These are phyloP conservation scores for Pichiaceae sp. DNA, from an alignment of 1,139 yeast species.

Conservation along the genomic window DNA sequence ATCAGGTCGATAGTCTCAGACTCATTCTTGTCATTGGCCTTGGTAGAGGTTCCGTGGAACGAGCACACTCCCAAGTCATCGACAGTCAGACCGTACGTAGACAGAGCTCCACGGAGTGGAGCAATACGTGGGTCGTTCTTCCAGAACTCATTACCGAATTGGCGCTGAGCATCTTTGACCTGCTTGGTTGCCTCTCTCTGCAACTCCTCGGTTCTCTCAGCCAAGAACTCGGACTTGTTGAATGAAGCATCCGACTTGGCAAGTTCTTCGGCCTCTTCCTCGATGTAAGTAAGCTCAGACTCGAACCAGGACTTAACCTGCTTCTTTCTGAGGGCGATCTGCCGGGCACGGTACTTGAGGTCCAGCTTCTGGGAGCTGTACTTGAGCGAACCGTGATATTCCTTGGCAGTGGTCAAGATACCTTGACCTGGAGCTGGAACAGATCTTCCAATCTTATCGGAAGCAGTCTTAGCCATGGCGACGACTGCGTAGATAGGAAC, in stretches of 20 bases:
- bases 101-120: constrained; percentile 94
- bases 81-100: constrained; percentile 82
- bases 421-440: constrained; percentile 99
- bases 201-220: constrained; percentile 84
- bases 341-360: constrained; percentile 91
- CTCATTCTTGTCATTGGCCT: constrained; percentile 97
- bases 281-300: constrained; percentile 63
- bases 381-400: constrained; percentile 76
- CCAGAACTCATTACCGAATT: constrained; percentile 96
- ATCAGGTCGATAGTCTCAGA: constrained; percentile 81
- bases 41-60: constrained; percentile 99
- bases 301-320: constrained; percentile 86
- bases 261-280: constrained; percentile 59
- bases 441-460: constrained; percentile 97
- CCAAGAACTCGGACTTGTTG: constrained; percentile 42
- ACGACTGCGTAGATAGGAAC: constrained; percentile 96
- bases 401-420: constrained; percentile 95
- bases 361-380: constrained; percentile 77
- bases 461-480: constrained; percentile 92
- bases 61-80: constrained; percentile 96
- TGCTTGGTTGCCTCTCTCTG: constrained; percentile 80
- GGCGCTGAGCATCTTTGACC: constrained; percentile 79
- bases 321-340: constrained; percentile 66
- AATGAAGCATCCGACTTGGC: constrained; percentile 32
- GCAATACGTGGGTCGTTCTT: constrained; percentile 88